Evolutionary conservation across 371 early-diverging fungal genomes (phyloP), one percentile per base, ranked within the genome.

Genomic region (Mortierella sp.): DNA sequence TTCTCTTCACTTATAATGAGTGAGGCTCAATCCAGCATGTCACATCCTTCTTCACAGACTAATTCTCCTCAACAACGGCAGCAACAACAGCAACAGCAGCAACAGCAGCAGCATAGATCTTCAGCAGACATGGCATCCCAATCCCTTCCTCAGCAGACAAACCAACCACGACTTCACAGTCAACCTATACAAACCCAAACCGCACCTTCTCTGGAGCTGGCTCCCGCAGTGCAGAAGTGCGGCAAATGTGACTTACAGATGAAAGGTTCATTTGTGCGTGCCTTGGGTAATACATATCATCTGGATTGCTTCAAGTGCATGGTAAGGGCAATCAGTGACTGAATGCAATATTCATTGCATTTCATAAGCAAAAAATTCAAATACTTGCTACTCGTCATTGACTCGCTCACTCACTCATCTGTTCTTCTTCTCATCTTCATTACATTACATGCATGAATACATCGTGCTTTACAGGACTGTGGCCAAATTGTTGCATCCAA

Each of bases 231-330:
- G 49, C 83, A 81, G 52, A 75, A 72, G 61, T 90, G 91, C 64
- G 71, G 86, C 37, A 72, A 85, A 49, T 93, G 94, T 74, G 77
- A 75, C 5, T 69, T 72, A 37, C 49, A 70, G 58, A 88, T 94
- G 72, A 83, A 88, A 30, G 96, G 95, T 10, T 94, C 96, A 80
- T 96, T 95, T 86, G 97, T 97, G 52, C 90, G 97, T 62, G 96
- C 97, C 18, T 84, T 96, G 70, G 92, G 93, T 64, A 90, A 91
- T 47, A 92, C 93, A 72, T 98, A 92, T 84, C 99, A 98, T 85
- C 87, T 96, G 70, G 92, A 95, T 47, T 98, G 99, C 83, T 98
- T 98, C 80, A 91, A 90, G 58, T 98, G 99, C 86, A 84, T 93
- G 89, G 98, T 97, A 92, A 84, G 88, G 49, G 47, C 20, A 47